Evolutionary conservation across 1,284 basidiomycete genomes (phyloP), one percentile per base, ranked within the genome.

Genomic region (Tylopilus sp.): DNA sequence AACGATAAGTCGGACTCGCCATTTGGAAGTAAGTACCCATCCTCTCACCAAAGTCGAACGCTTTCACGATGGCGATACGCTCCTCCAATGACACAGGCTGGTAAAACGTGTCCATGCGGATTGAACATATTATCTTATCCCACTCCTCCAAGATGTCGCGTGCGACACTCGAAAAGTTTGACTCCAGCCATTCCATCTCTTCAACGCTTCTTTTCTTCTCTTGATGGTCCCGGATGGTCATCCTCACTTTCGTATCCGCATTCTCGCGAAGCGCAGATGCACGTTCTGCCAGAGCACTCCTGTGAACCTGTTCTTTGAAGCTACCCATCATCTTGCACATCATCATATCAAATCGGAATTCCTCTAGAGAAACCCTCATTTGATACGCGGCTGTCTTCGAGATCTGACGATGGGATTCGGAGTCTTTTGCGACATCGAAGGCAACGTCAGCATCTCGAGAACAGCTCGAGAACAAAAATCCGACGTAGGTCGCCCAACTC

Each of bases 31-130:
- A 61, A 53, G 38, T 18, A 57, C 33, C 36, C 13, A 41, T n/a
- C 10, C 44, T 18, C 73, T 79, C 66, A 84, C 83, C 64, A 60
- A 84, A 83, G 15, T 71, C 67, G 22, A 85, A 69, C 0, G 83
- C 81, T 44, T 79, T 79, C 54, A 87, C 79, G n/a, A 88, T 79
- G 22, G 76, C 78, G 29, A 74, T 77, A 26, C 74, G 76, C 69
- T 89, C 87, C 9, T 84, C 74, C 19, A 81, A 67, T 4, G 83
- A 82, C 8, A 88, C 72, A 0, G 81, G 78, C 52, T 78, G 62
- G 57, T 87, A 87, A 60, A 82, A 80, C 2, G 74, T 79, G 51
- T 79, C 79, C 36, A 57, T 60, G 10, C 71, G 62, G 33, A 85
- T 68, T 32, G 80, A 75, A 3, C 56, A 53, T 62, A 75, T 73